Conservation (phyloP, 1,139 yeast genomes). For the Sugiyamaella neomexicana region DNA sequence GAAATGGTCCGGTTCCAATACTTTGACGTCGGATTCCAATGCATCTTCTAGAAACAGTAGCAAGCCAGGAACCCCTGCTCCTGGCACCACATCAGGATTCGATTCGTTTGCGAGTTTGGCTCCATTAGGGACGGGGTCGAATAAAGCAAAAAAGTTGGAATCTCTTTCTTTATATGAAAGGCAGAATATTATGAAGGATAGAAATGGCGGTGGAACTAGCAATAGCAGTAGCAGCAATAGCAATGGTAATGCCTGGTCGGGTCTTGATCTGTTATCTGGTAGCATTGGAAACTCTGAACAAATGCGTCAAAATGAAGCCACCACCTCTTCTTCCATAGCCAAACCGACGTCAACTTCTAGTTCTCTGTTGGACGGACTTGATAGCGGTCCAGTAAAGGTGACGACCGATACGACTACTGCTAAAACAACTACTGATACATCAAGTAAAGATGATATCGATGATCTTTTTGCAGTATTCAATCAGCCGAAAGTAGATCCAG, state of each 20-base stretch:
- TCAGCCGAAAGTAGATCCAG: constrained; percentile 31
- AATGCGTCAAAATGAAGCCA: neutral
- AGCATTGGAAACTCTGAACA: constrained; percentile 18
- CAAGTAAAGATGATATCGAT: constrained; percentile 26
- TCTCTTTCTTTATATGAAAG: constrained; percentile 33
- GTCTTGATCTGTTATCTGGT: constrained; percentile 25
- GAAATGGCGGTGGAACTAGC: constrained; percentile 4
- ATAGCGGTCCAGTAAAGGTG: constrained; percentile 8
- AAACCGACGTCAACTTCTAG: constrained; percentile 6
- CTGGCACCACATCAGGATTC: constrained; percentile 12
- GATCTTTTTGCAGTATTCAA: constrained; percentile 41
- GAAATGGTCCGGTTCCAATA: constrained; percentile 16
- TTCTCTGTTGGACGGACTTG: constrained; percentile 17
- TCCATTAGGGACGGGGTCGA: constrained; percentile 10
- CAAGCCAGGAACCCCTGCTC: constrained; percentile 18
- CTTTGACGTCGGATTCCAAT: constrained; percentile 9
- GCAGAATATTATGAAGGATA: constrained; percentile 25
- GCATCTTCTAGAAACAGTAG: constrained; percentile 13
- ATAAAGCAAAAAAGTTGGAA: constrained; percentile 23
- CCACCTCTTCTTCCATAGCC: neutral
- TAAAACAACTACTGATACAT: neutral
- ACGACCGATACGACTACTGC: neutral
- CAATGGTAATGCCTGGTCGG: constrained; percentile 19
- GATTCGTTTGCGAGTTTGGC: constrained; percentile 22
- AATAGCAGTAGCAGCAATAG: neutral